Evolutionary conservation across 108 stramenopile genomes (phyloP), one percentile per base, ranked within the genome.

Genomic region (Skeletonema potamos): DNA sequence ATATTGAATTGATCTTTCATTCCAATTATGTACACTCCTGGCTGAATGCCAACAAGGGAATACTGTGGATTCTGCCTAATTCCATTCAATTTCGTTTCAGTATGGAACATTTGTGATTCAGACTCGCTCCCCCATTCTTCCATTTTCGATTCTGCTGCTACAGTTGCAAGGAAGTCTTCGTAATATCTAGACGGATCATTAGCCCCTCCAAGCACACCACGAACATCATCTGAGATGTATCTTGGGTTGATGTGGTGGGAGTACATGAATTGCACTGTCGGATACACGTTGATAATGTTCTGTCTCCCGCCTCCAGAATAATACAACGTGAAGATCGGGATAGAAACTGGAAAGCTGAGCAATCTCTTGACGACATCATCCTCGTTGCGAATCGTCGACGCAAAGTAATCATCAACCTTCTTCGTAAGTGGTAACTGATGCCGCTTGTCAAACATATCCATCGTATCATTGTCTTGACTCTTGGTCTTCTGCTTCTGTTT

Each of bases 1-100:
- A 62, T 58, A 39, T 82, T 85, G 73, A 85, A 85, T 30, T 85
- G 84, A 60, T 85, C 84, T 54, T 85, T 85, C 84, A 82, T 85
- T 15, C 84, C 84, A 56, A 85, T 79, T 7, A 85, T 43, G 77
- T 79, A 85, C 10, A 85, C 75, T 3, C 84, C 84, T 15, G 64
- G 77, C 36, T 68, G 37, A 22, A 85, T 68, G 7, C 81, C 84
- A 6, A 78, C 81, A 1, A 85, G 41, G 20, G 81, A 68, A 46
- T 69, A 85, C 12, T 77, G 79, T 8, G 84, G 81, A 51, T 85
- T 77, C 68, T 85, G 84, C 1, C 66, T 57, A 17, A 85, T 70
- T 36, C 54, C 41, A 29, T 67, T 77, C 65, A 78, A 34, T 18
- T 57, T 69, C 24, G 78, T 46, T 61, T 82, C 73, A 8, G 67